Percentiles rank a stretch among this genome's conserved stretches.
Evolutionary conservation across 805 yeast genomes (phyloP).

Genomic region (Tetrapisispora fleetii): DNA sequence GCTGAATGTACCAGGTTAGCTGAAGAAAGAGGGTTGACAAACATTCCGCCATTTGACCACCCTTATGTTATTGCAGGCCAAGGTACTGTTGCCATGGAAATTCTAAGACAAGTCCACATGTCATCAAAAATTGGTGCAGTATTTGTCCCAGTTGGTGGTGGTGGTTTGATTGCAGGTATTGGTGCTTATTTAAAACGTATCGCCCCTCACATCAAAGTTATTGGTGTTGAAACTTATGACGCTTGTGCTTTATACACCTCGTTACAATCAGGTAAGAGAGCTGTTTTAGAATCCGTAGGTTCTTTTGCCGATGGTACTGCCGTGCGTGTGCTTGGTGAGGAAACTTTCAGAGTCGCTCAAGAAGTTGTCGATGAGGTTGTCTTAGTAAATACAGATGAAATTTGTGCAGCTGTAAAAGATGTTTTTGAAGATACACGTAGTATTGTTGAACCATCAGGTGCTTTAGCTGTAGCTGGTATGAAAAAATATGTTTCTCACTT

Average conservation of each 20-base stretch:
- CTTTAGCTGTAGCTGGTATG: conserved; percentile 90
- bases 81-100: conserved; percentile 93
- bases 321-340: conserved; percentile 80
- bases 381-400: conserved; percentile 80
- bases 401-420: conserved; percentile 95
- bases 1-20: conserved; percentile 72
- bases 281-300: conserved; percentile 67
- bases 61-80: conserved; percentile 98
- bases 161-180: conserved; percentile 88
- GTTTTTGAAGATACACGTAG: conserved; percentile 92
- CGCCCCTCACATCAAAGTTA: conserved; percentile 94
- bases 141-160: conserved; percentile 94
- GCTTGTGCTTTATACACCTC: conserved; percentile 88
- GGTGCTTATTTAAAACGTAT: conserved; percentile 84
- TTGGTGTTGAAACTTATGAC: conserved; percentile 93
- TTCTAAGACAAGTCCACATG: conserved; percentile 70
- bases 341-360: conserved; percentile 73
- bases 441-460: conserved; percentile 95
- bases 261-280: conserved; percentile 44
- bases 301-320: conserved; percentile 98
- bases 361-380: conserved; percentile 84
- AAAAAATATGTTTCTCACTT: conserved; percentile 58
- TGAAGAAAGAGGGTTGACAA: conserved; percentile 61
- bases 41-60: conserved; percentile 97
- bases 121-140: conserved; percentile 67